Base-by-base conservation (phyloP, 805 yeast species). In the Kregervanrija delftensis region DNA sequence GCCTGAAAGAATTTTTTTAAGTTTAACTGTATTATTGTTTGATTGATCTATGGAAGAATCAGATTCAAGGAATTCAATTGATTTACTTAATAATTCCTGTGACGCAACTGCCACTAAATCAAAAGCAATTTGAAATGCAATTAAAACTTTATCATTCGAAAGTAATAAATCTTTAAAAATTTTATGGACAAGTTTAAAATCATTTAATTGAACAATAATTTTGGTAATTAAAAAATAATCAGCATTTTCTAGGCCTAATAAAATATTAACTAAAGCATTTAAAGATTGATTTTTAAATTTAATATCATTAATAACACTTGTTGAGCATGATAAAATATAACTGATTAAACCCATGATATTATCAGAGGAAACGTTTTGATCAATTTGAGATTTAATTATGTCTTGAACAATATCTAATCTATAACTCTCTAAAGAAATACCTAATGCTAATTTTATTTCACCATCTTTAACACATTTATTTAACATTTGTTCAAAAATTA, bases 81-180 rank as follows among this genome's bases (percentile, higher is more conserved):
- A 72, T 39, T 69, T 73, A 45, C 79, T 83, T 47, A 90, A 72
- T 52, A 93, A 73, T 59, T 87, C 95, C 68, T 91, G 98, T 8
- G 96, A 78, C 0, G 96, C 96, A 12, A 95, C 81, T 44, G 81
- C 81, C 6, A 90, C 97, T 48, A 93, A 75, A 63, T 93, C 99
- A 63, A 93, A 93, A 1, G 97, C 97, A 43, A 91, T 86, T 70
- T 93, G 99, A 64, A 79, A 86, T 2, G 95, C 95, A 48, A 85
- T 72, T 50, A 79, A 71, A 40, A 60, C 63, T 49, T 72, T 76
- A 14, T 70, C 63, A 11, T 53, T 54, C 2, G 60, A 50, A 4
- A 58, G 55, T 35, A 87, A 58, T 49, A 86, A 71, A 47, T 75
- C 75, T 53, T 75, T 74, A 63, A 91, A 86, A 39, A 89, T 68